Percentiles rank a stretch among this genome's conserved stretches.
These are phyloP conservation scores for Dacryopinax spathularia DNA, from an alignment of 768 basidiomycete species.

Conservation along the genomic window DNA sequence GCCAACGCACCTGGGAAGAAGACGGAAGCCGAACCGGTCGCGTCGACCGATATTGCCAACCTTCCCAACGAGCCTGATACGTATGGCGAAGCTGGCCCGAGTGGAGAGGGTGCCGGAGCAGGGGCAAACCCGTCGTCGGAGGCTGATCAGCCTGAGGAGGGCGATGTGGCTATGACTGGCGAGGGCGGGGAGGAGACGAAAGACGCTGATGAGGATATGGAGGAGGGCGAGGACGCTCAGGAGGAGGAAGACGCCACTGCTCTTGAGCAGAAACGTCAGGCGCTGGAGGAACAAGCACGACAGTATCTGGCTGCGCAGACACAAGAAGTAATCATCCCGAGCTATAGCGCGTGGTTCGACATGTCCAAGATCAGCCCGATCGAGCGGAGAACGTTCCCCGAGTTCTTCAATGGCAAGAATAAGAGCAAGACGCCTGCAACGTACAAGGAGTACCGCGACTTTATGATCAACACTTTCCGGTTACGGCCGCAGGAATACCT, in stretches of 20 bases:
- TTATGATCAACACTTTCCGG: constrained; percentile 98
- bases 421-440: constrained; percentile 89
- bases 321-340: constrained; percentile 92
- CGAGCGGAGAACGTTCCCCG: constrained; percentile 82
- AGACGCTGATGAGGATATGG: constrained; percentile 48
- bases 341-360: constrained; percentile 96
- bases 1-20: constrained; percentile 73
- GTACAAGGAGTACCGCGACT: constrained; percentile 98
- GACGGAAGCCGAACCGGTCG: constrained; percentile 72
- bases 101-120: background rate
- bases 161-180: constrained; percentile 1
- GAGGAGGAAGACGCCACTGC: constrained; percentile 68
- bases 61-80: constrained; percentile 26
- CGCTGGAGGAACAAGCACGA: constrained; percentile 72
- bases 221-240: constrained; percentile 40
- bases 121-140: background rate
- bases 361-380: constrained; percentile 87
- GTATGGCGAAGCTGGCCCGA: constrained; percentile 8
- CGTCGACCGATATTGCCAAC: constrained; percentile 66
- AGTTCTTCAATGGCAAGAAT: constrained; percentile 96
- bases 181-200: constrained; percentile 45
- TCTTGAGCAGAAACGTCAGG: constrained; percentile 61
- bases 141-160: background rate
- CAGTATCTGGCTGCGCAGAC: constrained; percentile 96
- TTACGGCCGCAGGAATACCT: constrained; percentile 88